These are phyloP conservation scores for Backusella tuberculispora DNA, from an alignment of 192 early-diverging fungal genomes.

Conservation along the genomic window DNA sequence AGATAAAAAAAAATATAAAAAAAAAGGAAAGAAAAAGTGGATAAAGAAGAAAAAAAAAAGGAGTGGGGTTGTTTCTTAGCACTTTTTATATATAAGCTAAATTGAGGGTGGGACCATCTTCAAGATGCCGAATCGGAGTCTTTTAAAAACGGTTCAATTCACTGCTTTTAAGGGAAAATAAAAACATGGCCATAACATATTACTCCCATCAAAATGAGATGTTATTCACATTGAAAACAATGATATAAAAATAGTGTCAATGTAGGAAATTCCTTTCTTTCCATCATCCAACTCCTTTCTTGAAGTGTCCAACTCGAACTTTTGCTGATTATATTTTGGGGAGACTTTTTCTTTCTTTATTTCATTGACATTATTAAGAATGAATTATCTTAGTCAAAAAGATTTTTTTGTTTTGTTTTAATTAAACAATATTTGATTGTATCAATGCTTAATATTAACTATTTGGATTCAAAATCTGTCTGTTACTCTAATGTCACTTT, in stretches of 20 bases:
- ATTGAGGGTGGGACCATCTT: conserved; percentile 7
- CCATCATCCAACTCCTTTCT: not conserved
- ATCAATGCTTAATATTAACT: not conserved
- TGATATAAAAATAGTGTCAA: not conserved
- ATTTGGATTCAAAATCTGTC: not conserved
- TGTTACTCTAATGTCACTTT: not conserved
- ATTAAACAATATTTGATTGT: not conserved
- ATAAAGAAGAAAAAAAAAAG: conserved; percentile 8
- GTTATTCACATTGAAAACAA: not conserved
- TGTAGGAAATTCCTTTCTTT: not conserved
- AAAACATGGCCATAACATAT: not conserved
- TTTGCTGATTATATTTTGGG: too few relatives aligned
- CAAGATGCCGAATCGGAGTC: conserved; percentile 2
- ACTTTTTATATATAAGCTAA: conserved; percentile 2
- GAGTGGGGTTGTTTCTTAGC: not conserved
- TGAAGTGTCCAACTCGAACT: too few relatives aligned
- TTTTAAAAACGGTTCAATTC: conserved; percentile 11
- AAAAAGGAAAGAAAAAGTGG: not conserved
- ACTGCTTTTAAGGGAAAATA: not conserved
- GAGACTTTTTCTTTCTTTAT: not conserved
- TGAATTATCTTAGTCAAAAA: not conserved
- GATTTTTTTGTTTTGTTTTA: not conserved
- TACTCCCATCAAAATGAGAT: conserved; percentile 9
- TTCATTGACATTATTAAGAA: not conserved
- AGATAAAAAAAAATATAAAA: not conserved